Evolutionary conservation across 768 basidiomycete species (phyloP).

Genomic region (Amanita phalloides): DNA sequence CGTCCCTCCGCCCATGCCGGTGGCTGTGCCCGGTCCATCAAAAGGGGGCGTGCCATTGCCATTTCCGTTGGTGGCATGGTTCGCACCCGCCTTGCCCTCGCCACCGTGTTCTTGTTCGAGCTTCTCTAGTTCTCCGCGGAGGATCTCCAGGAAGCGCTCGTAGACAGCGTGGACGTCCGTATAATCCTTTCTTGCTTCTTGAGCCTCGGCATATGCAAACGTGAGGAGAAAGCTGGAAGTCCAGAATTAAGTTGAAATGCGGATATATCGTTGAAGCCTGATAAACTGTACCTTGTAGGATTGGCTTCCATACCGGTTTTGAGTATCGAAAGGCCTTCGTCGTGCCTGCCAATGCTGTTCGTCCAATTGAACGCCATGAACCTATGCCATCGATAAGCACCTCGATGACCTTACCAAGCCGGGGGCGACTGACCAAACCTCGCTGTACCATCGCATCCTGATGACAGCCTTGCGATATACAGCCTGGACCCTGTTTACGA

Average conservation of each 20-base stretch:
- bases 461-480: constrained; percentile 86
- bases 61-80: constrained; percentile 4
- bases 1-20: constrained; percentile 19
- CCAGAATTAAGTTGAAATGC: not conserved
- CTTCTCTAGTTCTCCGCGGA: constrained; percentile 54
- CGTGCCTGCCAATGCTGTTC: constrained; percentile 58
- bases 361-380: constrained; percentile 87
- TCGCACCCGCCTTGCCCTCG: not conserved
- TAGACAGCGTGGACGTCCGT: constrained; percentile 63
- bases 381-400: constrained; percentile 32
- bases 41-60: not conserved
- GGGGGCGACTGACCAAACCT: constrained; percentile 64
- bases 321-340: constrained; percentile 74
- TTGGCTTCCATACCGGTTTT: constrained; percentile 85
- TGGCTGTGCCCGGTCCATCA: not conserved
- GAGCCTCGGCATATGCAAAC: constrained; percentile 78
- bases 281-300: constrained; percentile 47
- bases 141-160: constrained; percentile 57
- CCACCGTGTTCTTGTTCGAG: constrained; percentile 35
- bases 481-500: constrained; percentile 64
- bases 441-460: constrained; percentile 89
- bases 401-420: not conserved
- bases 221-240: constrained; percentile 70
- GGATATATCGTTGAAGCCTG: not conserved
- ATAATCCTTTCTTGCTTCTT: constrained; percentile 44